Evolutionary conservation across 2,329 filamentous ascomycete genomes (phyloP).

Genomic region (Verticillium zaregamsianum): DNA sequence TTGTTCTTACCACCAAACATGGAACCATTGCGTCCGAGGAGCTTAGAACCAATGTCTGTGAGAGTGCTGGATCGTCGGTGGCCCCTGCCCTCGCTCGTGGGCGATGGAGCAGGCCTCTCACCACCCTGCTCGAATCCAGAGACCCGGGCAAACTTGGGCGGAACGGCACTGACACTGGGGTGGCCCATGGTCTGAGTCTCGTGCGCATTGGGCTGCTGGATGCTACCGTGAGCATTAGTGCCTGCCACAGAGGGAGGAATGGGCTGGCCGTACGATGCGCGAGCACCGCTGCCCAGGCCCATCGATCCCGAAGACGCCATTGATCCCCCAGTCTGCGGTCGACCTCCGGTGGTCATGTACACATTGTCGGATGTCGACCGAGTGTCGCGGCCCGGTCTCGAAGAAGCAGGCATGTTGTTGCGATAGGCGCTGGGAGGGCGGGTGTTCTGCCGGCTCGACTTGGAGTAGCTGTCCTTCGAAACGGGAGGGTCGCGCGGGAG

Average conservation of each 20-base stretch:
- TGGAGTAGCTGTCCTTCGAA: conserved; percentile 36
- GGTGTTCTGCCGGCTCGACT: conserved; percentile 28
- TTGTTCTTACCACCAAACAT: conserved; percentile 63
- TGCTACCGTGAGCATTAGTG: conserved; percentile 83
- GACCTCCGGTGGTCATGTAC: conserved; percentile 43
- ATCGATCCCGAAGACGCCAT: conserved; percentile 67
- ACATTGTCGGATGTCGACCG: conserved; percentile 51
- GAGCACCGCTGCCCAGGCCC: conserved; percentile 44
- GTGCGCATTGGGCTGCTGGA: conserved; percentile 67
- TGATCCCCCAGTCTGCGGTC: conserved; percentile 80
- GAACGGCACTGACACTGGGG: conserved; percentile 52
- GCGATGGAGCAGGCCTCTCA: conserved; percentile 8
- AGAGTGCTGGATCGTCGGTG: conserved; percentile 73
- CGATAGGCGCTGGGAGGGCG: conserved; percentile 46
- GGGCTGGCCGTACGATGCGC: conserved; percentile 83
- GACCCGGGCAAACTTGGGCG: conserved; percentile 54
- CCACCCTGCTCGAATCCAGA: conserved; percentile 49
- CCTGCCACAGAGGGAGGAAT: conserved; percentile 81
- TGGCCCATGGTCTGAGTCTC: conserved; percentile 66
- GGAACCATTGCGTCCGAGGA: conserved; percentile 80
- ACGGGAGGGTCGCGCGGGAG: conserved; percentile 54
- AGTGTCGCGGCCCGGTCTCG: conserved; percentile 45
- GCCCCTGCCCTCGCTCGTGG: conserved; percentile 36
- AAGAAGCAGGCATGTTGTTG: conserved; percentile 27
- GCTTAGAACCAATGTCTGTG: conserved; percentile 75